Evolutionary conservation across 1,284 basidiomycete genomes (phyloP), one percentile per base, ranked within the genome.

Genomic region (Rhodofomes roseus): DNA sequence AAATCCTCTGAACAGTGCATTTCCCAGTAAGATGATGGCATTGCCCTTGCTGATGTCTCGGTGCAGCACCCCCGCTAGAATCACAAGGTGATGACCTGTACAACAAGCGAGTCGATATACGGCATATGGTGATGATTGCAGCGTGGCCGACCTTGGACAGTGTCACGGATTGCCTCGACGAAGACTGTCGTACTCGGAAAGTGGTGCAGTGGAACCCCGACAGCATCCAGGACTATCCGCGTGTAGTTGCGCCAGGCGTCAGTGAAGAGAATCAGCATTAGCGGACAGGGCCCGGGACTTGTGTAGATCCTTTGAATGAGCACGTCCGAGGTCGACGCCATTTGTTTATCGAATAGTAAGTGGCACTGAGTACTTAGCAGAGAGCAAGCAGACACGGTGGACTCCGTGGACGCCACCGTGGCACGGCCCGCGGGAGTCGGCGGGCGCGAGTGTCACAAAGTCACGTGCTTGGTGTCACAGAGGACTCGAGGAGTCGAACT

Each of bases 21-120:
- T 25, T 27, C 25, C 48, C 4, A 29, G 27, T 11, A 56, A 52
- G 20, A 64, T 58, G 11, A 62, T 25, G 11, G 61, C 55, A 36
- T 64, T 62, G 9, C 59, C 58, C 23, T 46, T 40, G 29, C 63
- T 62, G 23, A 64, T 36, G 22, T 64, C 63, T 1, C 61, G 53
- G 25, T 64, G 61, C 14, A 64, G 29, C 1, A 64, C 22, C 0
- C 54, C 53, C 3, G 37, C 55, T 7, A 53, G 23, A 23, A 34
- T 40, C 23, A 29, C 43, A 14, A 2, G 4, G 7, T 23, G 36
- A 40, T 57, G 56, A 40, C 27, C 56, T 50, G 39, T 18, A 34
- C 4, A 54, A 12, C 5, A 22, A 34, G 31, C 5, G 11, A 34
- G 27, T 5, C 16, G 9, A 14, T n/a, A n/a, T 1, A 40, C 22